Percentiles rank a stretch among this genome's conserved stretches.
Conservation (phyloP, 371 early-diverging fungal species). For the Mortierella sp. region DNA sequence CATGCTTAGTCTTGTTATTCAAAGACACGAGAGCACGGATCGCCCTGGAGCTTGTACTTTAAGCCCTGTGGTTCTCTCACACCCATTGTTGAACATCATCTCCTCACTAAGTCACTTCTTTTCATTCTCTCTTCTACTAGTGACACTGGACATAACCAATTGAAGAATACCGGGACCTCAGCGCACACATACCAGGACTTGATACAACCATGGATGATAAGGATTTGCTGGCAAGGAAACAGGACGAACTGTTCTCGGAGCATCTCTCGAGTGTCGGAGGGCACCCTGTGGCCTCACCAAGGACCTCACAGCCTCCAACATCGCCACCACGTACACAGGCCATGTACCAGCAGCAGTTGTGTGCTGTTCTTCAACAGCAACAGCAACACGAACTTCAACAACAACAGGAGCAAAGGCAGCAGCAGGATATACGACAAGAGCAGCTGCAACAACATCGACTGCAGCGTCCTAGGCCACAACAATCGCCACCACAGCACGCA, state of each 20-base stretch:
- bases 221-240: slow-evolving; percentile 9
- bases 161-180: background rate
- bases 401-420: slow-evolving; percentile 1
- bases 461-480: background rate
- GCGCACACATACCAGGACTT: background rate
- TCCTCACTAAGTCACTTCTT: background rate
- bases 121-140: too few species aligned
- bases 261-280: slow-evolving; percentile 27
- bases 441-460: slow-evolving; percentile 4
- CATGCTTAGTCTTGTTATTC: background rate
- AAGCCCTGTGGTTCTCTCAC: background rate
- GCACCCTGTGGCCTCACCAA: background rate
- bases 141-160: background rate
- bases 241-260: slow-evolving; percentile 18
- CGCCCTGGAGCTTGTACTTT: background rate
- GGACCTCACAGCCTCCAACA: background rate
- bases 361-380: background rate
- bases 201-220: slow-evolving; percentile 18
- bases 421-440: background rate
- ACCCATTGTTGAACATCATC: background rate
- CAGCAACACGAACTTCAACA: slow-evolving; percentile 15
- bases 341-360: background rate
- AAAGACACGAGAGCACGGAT: background rate
- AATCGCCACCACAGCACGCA: background rate
- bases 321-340: background rate